These are phyloP conservation scores for Calonectria pseudoreteaudii DNA, from an alignment of 2,329 filamentous ascomycete genomes.

Conservation along the genomic window DNA sequence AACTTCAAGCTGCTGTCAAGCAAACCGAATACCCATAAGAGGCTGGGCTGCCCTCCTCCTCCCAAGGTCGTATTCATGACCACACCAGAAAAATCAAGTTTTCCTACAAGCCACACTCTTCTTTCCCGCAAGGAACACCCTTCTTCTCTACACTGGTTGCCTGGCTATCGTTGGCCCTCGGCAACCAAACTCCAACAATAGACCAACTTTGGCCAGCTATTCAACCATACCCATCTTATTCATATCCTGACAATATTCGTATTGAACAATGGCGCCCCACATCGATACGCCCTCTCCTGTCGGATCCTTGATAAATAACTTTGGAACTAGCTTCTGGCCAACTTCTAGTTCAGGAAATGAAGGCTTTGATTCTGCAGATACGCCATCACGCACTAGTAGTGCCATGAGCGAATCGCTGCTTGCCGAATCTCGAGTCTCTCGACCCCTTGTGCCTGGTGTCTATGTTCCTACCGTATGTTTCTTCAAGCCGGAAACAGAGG, in stretches of 20 bases:
- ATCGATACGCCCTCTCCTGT: constrained; percentile 37
- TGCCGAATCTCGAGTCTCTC: constrained; percentile 46
- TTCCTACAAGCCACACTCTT: not conserved
- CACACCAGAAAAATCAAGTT: constrained; percentile 9
- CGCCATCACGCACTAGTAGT: constrained; percentile 53
- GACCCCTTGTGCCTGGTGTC: constrained; percentile 64
- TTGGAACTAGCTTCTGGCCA: constrained; percentile 50
- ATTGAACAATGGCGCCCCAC: constrained; percentile 37
- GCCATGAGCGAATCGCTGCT: constrained; percentile 55
- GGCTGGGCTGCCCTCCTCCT: not conserved
- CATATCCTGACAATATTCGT: not conserved
- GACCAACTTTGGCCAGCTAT: not conserved
- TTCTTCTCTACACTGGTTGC: not conserved
- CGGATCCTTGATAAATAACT: constrained; percentile 38
- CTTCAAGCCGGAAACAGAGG: constrained; percentile 74
- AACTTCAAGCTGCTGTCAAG: not conserved
- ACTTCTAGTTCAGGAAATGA: constrained; percentile 45
- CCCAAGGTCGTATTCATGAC: constrained; percentile 2
- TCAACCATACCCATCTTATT: not conserved
- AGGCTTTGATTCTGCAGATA: constrained; percentile 43
- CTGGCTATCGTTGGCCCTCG: not conserved
- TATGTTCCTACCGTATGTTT: constrained; percentile 83
- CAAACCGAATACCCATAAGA: constrained; percentile 11
- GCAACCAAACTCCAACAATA: not conserved
- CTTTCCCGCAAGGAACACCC: not conserved